Evolutionary conservation across 2,329 filamentous ascomycete genomes (phyloP), one percentile per base, ranked within the genome.

Genomic region (Penicillium olsonii): DNA sequence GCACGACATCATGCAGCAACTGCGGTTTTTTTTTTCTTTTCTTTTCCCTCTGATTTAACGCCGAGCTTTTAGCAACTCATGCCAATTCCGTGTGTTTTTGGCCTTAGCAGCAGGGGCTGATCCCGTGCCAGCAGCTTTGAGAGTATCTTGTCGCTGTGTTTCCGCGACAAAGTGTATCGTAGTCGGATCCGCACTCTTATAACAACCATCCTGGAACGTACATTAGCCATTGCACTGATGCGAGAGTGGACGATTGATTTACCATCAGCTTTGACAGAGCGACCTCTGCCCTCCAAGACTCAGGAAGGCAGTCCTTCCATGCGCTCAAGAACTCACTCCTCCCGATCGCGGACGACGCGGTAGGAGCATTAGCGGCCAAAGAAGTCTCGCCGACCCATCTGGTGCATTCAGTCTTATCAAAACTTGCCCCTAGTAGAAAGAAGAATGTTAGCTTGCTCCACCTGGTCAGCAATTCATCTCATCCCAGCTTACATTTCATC

Each of bases 251-350:
- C 18, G 9, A 11, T 18, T 15, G 10, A 10, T 61, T 39, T 54
- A 70, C 69, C 20, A 62, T 63, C 46, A 75, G 42, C 33, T 65
- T 67, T 14, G 66, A 64, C 27, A 70, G 52, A 15, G 60, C 52
- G 17, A 64, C 69, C 22, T 72, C 64, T 11, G 50, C 50, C 46
- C 71, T 68, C 73, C 73, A 76, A 24, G 65, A 49, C 48, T 76
- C 74, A n/a, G 72, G 73, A 31, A 75, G 59, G 43, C 66, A 63
- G 50, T 75, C 71, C 50, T 68, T 73, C 74, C 74, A 76, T 10
- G 58, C 57, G 39, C 63, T 63, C 8, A 75, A 43, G 29, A 71
- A 74, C 8, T 71, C 64, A 29, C 52, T 65, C 27, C 64, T 59
- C 12, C 60, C 60, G 48, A 70, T 55, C 7, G 70, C 64, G 31